These are phyloP conservation scores for Botrytis porri DNA, from an alignment of 2,329 filamentous ascomycete genomes.

Conservation along the genomic window DNA sequence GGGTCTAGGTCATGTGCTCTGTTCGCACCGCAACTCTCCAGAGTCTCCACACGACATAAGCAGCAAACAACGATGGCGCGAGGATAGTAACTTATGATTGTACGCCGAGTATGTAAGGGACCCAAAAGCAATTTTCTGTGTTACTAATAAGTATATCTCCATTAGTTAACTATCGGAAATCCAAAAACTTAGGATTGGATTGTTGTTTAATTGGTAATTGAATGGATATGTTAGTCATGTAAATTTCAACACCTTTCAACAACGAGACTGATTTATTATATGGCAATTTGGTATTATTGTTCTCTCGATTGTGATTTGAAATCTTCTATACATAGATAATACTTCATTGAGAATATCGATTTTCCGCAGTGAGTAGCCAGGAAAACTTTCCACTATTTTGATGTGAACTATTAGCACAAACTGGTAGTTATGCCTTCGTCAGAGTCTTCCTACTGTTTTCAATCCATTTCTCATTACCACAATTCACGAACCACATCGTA, in stretches of 20 bases:
- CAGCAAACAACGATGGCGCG: no score
- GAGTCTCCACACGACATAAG: not conserved
- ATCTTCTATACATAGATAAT: no score
- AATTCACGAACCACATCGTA: not conserved
- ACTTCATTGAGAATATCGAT: no score
- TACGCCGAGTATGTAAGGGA: no score
- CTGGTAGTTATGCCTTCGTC: not conserved
- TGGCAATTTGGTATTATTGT: not conserved
- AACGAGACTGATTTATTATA: not conserved
- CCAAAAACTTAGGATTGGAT: no score
- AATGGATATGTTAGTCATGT: not conserved
- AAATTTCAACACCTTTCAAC: not conserved
- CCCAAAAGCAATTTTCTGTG: not conserved
- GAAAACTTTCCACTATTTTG: not conserved
- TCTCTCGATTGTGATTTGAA: no score
- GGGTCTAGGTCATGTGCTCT: not conserved
- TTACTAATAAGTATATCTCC: not conserved
- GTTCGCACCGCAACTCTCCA: not conserved
- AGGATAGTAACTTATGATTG: no score
- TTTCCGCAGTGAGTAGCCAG: no score
- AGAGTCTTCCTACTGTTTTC: not conserved
- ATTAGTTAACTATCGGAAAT: no score
- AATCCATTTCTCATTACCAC: not conserved
- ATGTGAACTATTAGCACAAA: not conserved
- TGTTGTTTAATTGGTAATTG: not conserved